Evolutionary conservation across 2,329 filamentous ascomycete genomes (phyloP).

Genomic region (Aureobasidium namibiae): DNA sequence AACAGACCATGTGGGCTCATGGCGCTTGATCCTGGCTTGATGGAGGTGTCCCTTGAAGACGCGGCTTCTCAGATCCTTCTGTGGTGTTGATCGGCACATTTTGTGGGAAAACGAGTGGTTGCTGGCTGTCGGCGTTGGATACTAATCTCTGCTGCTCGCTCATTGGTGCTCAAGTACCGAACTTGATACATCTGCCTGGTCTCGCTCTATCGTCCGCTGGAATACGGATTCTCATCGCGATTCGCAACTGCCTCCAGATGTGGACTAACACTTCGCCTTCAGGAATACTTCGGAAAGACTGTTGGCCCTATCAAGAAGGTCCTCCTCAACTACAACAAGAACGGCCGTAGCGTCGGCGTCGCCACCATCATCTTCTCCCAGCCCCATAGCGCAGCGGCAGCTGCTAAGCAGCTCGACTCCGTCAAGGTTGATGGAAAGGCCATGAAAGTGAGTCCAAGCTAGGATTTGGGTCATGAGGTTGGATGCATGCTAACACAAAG

Average conservation of each 20-base stretch:
- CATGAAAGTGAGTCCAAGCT: conserved; percentile 65
- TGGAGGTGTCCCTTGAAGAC: background rate
- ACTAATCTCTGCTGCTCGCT: conserved; percentile 52
- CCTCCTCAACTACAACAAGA: conserved; percentile 85
- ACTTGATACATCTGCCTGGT: conserved; percentile 7
- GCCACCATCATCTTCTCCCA: conserved; percentile 83
- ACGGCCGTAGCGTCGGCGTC: conserved; percentile 83
- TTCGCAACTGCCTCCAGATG: conserved; percentile 10
- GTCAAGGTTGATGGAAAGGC: conserved; percentile 82
- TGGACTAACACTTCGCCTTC: conserved; percentile 58
- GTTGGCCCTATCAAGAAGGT: conserved; percentile 87
- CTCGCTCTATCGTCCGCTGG: conserved; percentile 21
- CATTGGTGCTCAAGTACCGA: conserved; percentile 40
- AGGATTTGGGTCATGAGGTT: background rate
- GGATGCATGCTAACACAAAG: conserved; percentile 13
- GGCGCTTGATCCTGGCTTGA: background rate
- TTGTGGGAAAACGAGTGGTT: background rate
- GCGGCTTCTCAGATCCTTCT: background rate
- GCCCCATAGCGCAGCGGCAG: conserved; percentile 73
- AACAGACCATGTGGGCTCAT: background rate
- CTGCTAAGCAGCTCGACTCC: conserved; percentile 75
- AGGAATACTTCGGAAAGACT: conserved; percentile 93
- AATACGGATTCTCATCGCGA: conserved; percentile 19
- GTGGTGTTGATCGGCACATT: no score
- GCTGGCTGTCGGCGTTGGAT: conserved; percentile 11